A percentile compares a stretch with the other conserved stretches of the same genome.
Conservation (phyloP, 306 rosid genomes). For the Cyclanthera cordifolia region DNA sequence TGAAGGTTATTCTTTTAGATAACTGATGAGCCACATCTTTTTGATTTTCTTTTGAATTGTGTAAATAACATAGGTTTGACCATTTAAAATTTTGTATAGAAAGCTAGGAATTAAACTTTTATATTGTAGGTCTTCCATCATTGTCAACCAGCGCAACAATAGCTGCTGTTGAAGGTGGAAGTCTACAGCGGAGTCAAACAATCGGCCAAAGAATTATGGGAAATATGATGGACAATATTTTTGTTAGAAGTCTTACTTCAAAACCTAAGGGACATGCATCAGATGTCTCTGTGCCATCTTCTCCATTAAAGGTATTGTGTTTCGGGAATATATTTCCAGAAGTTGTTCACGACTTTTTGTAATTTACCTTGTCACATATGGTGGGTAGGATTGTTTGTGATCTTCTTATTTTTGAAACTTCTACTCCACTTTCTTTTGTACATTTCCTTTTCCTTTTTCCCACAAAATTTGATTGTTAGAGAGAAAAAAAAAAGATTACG, state of each 20-base stretch:
- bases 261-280: slow-evolving; percentile 48
- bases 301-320: slow-evolving; percentile 61
- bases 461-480: neutral
- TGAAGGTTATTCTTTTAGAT: slow-evolving; percentile 49
- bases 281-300: slow-evolving; percentile 70
- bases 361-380: neutral
- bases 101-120: slow-evolving; percentile 13
- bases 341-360: neutral
- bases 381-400: neutral
- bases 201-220: slow-evolving; percentile 94
- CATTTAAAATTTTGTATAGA: neutral
- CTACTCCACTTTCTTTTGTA: neutral
- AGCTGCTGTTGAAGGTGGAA: slow-evolving; percentile 50
- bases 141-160: slow-evolving; percentile 53
- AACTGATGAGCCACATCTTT: neutral
- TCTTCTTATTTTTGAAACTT: slow-evolving; percentile 1
- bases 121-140: slow-evolving; percentile 66
- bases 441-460: neutral
- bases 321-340: neutral
- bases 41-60: neutral
- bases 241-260: slow-evolving; percentile 76
- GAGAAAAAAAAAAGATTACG: neutral
- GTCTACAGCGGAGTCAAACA: slow-evolving; percentile 69
- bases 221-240: slow-evolving; percentile 82
- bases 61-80: neutral